Base-by-base conservation (phyloP, 2,329 filamentous ascomycete species). In the Aspergillus transmontanensis region DNA sequence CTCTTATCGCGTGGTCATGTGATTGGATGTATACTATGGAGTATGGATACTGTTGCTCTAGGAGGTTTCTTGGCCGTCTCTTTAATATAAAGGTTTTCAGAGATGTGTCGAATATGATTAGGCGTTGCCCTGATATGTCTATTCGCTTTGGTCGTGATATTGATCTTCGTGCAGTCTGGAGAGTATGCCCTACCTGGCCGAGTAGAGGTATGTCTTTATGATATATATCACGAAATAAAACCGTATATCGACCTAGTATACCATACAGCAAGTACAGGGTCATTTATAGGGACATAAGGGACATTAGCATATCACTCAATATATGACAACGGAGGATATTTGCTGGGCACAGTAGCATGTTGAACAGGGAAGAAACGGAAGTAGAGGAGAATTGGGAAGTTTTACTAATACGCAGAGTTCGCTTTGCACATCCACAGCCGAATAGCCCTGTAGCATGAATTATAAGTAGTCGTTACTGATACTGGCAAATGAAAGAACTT, bases 1-100 rank as follows among this genome's bases (percentile, higher is more conserved):
- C 39, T 46, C 45, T 30, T 57, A 50, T 61, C 60, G 60, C 60
- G 60, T n/a, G 28, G 55, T 61, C 60, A 61, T 57, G 60, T 61
- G 60, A 61, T 36, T 43, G 4, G 6, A 41, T 41, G 19, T 41
- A 41, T 41, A n/a, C 16, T 41, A 3, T 41, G 39, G 9, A 41
- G 39, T 41, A n/a, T n/a, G 39, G 39, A 41, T 41, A 16, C 1
- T n/a, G 6, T 41, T 39, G 36, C 19, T 39, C 16, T 7, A 6
- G 16, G 11, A n/a, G 19, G 6, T 10, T 41, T 10, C 39, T n/a
- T n/a, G 19, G 39, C 6, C 39, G 19, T 41, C 16, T 41, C 39
- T 41, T 19, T 41, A 10, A 41, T 41, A 19, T n/a, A 16, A 9
- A n/a, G 39, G 16, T 9, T 41, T 41, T 41, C 19, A 16, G 9